Evolutionary conservation across 2,329 filamentous ascomycete species (phyloP).

Genomic region (Helicocarpus griseus): DNA sequence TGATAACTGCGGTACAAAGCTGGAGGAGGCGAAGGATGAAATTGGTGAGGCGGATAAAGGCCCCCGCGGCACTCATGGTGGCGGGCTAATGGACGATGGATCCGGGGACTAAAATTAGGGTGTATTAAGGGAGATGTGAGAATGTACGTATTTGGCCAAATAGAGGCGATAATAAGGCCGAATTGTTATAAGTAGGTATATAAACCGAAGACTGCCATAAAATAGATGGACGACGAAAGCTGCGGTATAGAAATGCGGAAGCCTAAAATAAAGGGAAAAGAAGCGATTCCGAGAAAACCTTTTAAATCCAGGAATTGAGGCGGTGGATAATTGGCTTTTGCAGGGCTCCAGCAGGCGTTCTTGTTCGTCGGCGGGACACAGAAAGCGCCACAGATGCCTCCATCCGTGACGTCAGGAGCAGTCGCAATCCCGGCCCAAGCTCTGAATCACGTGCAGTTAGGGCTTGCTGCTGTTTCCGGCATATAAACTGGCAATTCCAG

Average conservation of each 20-base stretch:
- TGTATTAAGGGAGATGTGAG: neutral
- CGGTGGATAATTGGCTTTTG: neutral
- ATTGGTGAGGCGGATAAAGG: slow-evolving; percentile 59
- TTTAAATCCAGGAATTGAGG: neutral
- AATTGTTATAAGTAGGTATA: neutral
- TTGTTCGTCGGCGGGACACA: neutral
- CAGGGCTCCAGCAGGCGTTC: no score
- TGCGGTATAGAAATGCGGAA: neutral
- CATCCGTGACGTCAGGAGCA: neutral
- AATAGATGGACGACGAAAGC: neutral
- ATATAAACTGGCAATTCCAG: no score
- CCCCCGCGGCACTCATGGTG: slow-evolving; percentile 50
- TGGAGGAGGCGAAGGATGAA: slow-evolving; percentile 65
- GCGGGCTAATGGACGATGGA: neutral
- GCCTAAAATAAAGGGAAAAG: neutral
- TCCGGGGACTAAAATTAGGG: neutral
- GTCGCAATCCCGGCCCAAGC: no score
- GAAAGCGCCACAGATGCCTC: neutral
- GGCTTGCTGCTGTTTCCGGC: no score
- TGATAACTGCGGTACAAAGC: slow-evolving; percentile 61
- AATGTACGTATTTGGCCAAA: no score
- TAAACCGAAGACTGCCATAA: neutral
- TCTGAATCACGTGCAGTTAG: no score
- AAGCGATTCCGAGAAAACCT: neutral
- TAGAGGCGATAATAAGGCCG: neutral